Evolutionary conservation across 2,329 filamentous ascomycete species (phyloP).

Genomic region (Fusarium burgessii): DNA sequence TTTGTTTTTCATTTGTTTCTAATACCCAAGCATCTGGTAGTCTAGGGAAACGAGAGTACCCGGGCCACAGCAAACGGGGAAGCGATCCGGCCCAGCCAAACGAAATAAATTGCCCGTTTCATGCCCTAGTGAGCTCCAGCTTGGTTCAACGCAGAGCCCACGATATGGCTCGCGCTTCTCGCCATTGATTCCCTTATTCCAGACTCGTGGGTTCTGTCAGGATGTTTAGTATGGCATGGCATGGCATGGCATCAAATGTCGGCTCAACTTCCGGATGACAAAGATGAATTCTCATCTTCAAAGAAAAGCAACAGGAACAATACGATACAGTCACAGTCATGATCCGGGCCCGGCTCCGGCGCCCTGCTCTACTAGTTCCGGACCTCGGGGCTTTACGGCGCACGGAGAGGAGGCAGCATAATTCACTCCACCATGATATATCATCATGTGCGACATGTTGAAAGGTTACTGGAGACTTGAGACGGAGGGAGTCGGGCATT

Average conservation of each 20-base stretch:
- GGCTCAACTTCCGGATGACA: slow-evolving; percentile 30
- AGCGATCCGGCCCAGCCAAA: slow-evolving; percentile 44
- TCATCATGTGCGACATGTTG: slow-evolving; percentile 30
- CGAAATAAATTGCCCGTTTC: slow-evolving; percentile 45
- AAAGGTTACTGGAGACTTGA: slow-evolving; percentile 25
- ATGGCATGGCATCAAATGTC: slow-evolving; percentile 28
- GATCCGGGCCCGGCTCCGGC: slow-evolving; percentile 6
- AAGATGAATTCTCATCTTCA: slow-evolving; percentile 4
- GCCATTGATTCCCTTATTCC: slow-evolving; percentile 37
- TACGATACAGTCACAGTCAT: slow-evolving; percentile 1
- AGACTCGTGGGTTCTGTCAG: slow-evolving; percentile 30
- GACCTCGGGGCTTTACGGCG: slow-evolving; percentile 38
- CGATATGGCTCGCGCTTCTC: slow-evolving; percentile 39
- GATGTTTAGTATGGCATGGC: slow-evolving; percentile 6
- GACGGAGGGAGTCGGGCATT: slow-evolving; percentile 16
- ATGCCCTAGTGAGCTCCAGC: slow-evolving; percentile 34
- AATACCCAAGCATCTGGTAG: slow-evolving; percentile 45
- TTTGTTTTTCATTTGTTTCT: slow-evolving; percentile 34
- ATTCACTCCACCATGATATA: slow-evolving; percentile 26
- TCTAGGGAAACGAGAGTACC: slow-evolving; percentile 42
- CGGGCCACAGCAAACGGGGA: slow-evolving; percentile 41
- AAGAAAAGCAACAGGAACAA: slow-evolving; percentile 18
- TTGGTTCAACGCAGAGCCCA: slow-evolving; percentile 35
- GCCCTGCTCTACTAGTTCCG: slow-evolving; percentile 13
- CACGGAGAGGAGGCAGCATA: slow-evolving; percentile 3